Percentiles rank a stretch among this genome's conserved stretches.
These are phyloP conservation scores for Termitomyces sp. DNA, from an alignment of 768 basidiomycete species.

Conservation along the genomic window DNA sequence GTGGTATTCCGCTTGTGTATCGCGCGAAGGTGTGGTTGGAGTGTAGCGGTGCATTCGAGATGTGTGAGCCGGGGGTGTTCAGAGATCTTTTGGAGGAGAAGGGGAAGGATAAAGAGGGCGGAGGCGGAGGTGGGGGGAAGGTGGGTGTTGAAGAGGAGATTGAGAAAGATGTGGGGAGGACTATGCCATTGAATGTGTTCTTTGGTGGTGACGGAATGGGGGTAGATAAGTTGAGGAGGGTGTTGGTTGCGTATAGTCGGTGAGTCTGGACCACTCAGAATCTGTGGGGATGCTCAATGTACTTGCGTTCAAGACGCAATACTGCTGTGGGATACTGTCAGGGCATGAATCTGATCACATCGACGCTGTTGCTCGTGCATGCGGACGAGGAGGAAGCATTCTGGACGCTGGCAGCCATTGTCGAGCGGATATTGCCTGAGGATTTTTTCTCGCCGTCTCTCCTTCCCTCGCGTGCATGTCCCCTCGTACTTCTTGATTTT, in stretches of 20 bases:
- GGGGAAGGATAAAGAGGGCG: constrained; percentile 21
- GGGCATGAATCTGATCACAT: constrained; percentile 94
- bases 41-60: constrained; percentile 89
- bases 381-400: constrained; percentile 97
- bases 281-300: background rate
- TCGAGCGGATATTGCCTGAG: constrained; percentile 83
- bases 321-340: constrained; percentile 92
- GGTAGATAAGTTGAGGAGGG: constrained; percentile 84
- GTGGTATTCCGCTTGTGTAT: constrained; percentile 83
- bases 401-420: constrained; percentile 87
- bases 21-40: constrained; percentile 91
- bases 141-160: constrained; percentile 70
- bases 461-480: constrained; percentile 91
- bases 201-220: constrained; percentile 97
- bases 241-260: constrained; percentile 91
- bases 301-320: constrained; percentile 61
- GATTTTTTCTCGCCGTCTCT: constrained; percentile 93
- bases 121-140: constrained; percentile 24
- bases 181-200: constrained; percentile 93
- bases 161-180: constrained; percentile 91
- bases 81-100: constrained; percentile 67
- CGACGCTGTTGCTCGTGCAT: constrained; percentile 87
- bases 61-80: constrained; percentile 89
- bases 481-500: constrained; percentile 84
- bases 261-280: constrained; percentile 28